Conservation (phyloP, 2,329 filamentous ascomycete species). For the Monosporascus sp. region DNA sequence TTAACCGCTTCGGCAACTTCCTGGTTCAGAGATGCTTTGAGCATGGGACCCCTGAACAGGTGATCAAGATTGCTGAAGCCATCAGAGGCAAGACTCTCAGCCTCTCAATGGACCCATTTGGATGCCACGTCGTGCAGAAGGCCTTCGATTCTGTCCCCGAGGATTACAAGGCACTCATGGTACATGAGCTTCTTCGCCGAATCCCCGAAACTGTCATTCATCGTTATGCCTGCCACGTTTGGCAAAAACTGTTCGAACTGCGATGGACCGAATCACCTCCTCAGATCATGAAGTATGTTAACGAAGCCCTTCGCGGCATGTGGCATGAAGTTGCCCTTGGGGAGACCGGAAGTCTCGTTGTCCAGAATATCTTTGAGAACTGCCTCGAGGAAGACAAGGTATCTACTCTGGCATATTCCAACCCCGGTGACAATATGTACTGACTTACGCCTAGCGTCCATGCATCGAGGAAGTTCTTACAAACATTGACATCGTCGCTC, state of each 20-base stretch:
- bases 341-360: conserved; percentile 94
- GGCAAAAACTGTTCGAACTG: conserved; percentile 98
- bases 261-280: conserved; percentile 92
- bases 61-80: conserved; percentile 88
- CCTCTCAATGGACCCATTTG: conserved; percentile 97
- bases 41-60: conserved; percentile 89
- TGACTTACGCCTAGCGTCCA: conserved; percentile 60
- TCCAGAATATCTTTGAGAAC: conserved; percentile 99
- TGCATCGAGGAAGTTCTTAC: conserved; percentile 94
- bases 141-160: conserved; percentile 97
- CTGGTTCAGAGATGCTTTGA: conserved; percentile 98
- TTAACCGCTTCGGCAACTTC: conserved; percentile 98
- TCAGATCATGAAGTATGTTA: conserved; percentile 98
- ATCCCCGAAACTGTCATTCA: conserved; percentile 98
- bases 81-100: conserved; percentile 92
- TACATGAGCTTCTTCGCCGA: conserved; percentile 89
- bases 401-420: conserved; percentile 20
- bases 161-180: conserved; percentile 97
- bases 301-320: conserved; percentile 90
- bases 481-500: conserved; percentile 93
- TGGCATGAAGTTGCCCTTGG: conserved; percentile 98
- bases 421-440: not conserved
- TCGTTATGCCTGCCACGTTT: conserved; percentile 97
- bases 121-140: conserved; percentile 97
- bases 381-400: conserved; percentile 98